Conservation (phyloP, 2,329 filamentous ascomycete genomes). For the Diaporthe velutina region DNA sequence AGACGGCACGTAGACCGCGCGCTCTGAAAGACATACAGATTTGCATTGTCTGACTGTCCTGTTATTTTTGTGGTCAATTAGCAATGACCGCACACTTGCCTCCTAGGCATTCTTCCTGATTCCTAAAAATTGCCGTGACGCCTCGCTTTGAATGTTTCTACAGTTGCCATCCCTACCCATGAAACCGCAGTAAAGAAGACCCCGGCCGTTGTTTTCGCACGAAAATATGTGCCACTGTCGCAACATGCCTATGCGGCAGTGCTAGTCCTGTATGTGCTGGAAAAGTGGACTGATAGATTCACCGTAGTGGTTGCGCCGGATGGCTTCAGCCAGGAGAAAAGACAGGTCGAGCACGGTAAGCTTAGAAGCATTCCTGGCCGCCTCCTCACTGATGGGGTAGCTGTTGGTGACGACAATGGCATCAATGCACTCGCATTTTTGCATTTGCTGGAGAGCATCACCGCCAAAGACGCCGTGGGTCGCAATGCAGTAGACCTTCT, state of each 20-base stretch:
- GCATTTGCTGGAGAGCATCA: conserved; percentile 89
- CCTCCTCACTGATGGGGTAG: conserved; percentile 87
- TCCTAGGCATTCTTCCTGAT: conserved; percentile 20
- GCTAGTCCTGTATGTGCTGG: conserved; percentile 72
- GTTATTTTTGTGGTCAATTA: conserved; percentile 35
- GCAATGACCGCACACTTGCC: conserved; percentile 33
- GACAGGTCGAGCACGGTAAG: conserved; percentile 91
- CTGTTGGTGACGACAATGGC: conserved; percentile 96
- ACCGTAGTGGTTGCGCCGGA: conserved; percentile 95
- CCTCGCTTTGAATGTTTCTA: conserved; percentile 33
- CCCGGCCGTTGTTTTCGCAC: background rate
- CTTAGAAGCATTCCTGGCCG: conserved; percentile 80
- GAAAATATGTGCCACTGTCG: background rate
- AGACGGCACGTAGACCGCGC: conserved; percentile 27
- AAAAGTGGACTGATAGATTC: conserved; percentile 82
- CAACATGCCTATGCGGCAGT: conserved; percentile 38
- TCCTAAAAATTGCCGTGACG: conserved; percentile 37
- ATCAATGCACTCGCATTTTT: conserved; percentile 93
- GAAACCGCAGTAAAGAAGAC: conserved; percentile 9
- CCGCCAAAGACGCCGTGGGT: conserved; percentile 95
- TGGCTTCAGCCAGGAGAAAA: conserved; percentile 89
- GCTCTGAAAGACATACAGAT: conserved; percentile 25
- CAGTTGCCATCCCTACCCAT: conserved; percentile 29
- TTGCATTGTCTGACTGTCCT: conserved; percentile 36
- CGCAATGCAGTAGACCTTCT: conserved; percentile 96